Conservation (phyloP, 345 rosid genomes). For the Carallia brachiata region DNA sequence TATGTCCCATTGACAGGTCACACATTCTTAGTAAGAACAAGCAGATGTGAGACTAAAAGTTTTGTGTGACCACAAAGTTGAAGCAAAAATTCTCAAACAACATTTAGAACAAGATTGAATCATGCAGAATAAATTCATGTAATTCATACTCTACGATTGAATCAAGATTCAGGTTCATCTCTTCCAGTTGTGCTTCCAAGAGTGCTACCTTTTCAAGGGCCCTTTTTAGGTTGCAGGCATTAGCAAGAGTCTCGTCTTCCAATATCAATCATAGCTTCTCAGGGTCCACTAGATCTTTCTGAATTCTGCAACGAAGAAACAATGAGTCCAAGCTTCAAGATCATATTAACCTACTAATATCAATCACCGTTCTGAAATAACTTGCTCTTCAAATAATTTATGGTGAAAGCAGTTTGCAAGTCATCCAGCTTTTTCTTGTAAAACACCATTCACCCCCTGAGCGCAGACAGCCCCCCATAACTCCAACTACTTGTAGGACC, state of each 20-base stretch:
- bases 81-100: too few relatives aligned
- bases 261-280: conserved; percentile 83
- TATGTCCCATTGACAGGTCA: neutral
- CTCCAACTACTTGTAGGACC: conserved; percentile 47
- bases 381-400: too few relatives aligned
- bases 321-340: too few relatives aligned
- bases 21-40: neutral
- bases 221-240: conserved; percentile 60
- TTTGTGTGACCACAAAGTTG: too few relatives aligned
- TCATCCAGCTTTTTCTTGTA: too few relatives aligned
- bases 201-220: conserved; percentile 65
- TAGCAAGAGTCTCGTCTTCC: conserved; percentile 48
- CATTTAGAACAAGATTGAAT: too few relatives aligned
- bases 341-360: too few relatives aligned
- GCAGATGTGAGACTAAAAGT: too few relatives aligned
- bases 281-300: conserved; percentile 83
- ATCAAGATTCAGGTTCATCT: conserved; percentile 93
- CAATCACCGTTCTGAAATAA: too few relatives aligned
- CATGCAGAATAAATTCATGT: conserved; percentile 32
- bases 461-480: too few relatives aligned
- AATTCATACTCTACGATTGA: conserved; percentile 55
- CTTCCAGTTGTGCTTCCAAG: conserved; percentile 48
- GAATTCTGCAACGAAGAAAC: conserved; percentile 58
- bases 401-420: too few relatives aligned
- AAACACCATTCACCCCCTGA: too few relatives aligned